These are phyloP conservation scores for Paraphoma sp. DNA, from an alignment of 2,329 filamentous ascomycete genomes.

Conservation along the genomic window DNA sequence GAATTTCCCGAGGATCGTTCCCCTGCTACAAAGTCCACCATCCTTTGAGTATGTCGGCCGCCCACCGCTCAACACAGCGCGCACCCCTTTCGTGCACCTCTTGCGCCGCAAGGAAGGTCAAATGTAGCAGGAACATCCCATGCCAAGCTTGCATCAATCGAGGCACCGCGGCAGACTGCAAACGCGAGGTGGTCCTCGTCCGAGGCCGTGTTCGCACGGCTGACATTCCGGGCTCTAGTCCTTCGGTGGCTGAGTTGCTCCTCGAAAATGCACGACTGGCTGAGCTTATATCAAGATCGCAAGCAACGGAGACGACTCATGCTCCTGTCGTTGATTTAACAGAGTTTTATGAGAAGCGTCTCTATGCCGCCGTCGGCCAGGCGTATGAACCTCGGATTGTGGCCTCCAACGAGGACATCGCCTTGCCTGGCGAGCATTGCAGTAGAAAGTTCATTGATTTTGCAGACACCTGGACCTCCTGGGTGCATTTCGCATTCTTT, in stretches of 20 bases:
- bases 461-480: conserved; percentile 15
- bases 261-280: conserved; percentile 17
- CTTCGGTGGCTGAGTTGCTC: conserved; percentile 9
- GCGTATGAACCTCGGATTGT: conserved; percentile 8
- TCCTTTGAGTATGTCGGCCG: not conserved
- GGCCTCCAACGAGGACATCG: conserved; percentile 4
- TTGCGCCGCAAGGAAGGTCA: conserved; percentile 15
- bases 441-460: conserved; percentile 10
- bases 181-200: conserved; percentile 14
- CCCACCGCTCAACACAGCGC: conserved; percentile 10
- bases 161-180: conserved; percentile 12
- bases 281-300: conserved; percentile 5
- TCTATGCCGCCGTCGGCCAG: conserved; percentile 6
- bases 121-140: conserved; percentile 15
- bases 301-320: not conserved
- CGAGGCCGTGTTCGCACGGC: conserved; percentile 17
- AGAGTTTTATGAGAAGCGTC: conserved; percentile 16
- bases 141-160: conserved; percentile 14
- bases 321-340: conserved; percentile 11
- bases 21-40: not conserved
- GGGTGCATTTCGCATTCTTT: conserved; percentile 19
- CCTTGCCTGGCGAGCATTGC: conserved; percentile 7
- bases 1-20: not conserved
- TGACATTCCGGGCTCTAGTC: conserved; percentile 7
- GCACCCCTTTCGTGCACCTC: conserved; percentile 17